Evolutionary conservation across 768 basidiomycete species (phyloP).

Genomic region (Heimioporus sp.): DNA sequence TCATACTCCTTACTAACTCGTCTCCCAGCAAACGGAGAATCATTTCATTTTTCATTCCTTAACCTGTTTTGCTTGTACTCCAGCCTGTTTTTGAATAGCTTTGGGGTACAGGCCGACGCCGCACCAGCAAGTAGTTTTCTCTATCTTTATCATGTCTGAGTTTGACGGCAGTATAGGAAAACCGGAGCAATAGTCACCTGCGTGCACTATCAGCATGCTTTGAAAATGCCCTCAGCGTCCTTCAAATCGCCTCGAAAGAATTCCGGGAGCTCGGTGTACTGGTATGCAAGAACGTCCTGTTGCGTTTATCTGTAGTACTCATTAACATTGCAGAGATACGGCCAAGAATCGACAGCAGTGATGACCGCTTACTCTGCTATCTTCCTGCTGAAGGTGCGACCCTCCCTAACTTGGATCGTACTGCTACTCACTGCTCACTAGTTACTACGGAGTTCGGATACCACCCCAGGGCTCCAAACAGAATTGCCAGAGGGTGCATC

Average conservation of each 20-base stretch:
- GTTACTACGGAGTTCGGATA: constrained; percentile 68
- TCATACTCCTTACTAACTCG: constrained; percentile 5
- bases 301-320: not conserved
- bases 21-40: constrained; percentile 60
- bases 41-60: constrained; percentile 75
- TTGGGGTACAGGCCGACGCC: constrained; percentile 69
- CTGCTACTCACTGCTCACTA: constrained; percentile 25
- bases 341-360: constrained; percentile 79
- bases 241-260: constrained; percentile 71
- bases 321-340: constrained; percentile 57
- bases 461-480: constrained; percentile 52
- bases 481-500: constrained; percentile 61
- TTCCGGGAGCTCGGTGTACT: constrained; percentile 74
- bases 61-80: constrained; percentile 76
- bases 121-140: constrained; percentile 44
- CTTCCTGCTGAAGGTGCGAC: constrained; percentile 65
- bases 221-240: constrained; percentile 66
- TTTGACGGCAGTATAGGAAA: constrained; percentile 40
- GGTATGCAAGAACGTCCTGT: constrained; percentile 47
- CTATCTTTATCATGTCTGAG: not conserved
- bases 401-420: constrained; percentile 2
- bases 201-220: constrained; percentile 72
- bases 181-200: constrained; percentile 56
- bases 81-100: constrained; percentile 80
- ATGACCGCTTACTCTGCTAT: constrained; percentile 89